These are phyloP conservation scores for Capsicum baccatum DNA, from an alignment of 257 asterid genomes.

Conservation along the genomic window DNA sequence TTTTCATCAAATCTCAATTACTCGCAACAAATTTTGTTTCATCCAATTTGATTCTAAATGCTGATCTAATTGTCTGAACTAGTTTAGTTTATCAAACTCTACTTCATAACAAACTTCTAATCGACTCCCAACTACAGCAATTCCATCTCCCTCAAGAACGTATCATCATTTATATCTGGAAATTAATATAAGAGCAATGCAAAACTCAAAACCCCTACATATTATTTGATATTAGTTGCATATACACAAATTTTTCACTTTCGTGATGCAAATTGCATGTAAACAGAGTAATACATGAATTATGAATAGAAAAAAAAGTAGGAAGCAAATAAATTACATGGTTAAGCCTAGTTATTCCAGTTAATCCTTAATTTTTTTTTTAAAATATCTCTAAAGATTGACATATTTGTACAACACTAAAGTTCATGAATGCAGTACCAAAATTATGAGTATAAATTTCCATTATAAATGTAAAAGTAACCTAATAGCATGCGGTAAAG, in stretches of 20 bases:
- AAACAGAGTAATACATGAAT: neutral
- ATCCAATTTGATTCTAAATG: neutral
- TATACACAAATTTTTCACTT: neutral
- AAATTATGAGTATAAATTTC: neutral
- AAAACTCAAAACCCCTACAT: neutral
- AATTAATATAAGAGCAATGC: neutral
- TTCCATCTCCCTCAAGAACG: neutral
- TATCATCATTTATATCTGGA: neutral
- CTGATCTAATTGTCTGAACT: neutral
- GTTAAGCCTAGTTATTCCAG: neutral
- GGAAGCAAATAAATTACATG: neutral
- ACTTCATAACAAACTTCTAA: neutral
- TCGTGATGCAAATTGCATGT: neutral
- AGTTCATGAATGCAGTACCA: neutral
- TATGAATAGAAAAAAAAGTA: neutral
- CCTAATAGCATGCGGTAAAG: neutral
- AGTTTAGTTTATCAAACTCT: neutral
- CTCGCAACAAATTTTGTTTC: too few relatives aligned
- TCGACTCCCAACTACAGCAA: conserved; percentile 7
- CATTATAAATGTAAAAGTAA: neutral
- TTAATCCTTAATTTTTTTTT: neutral
- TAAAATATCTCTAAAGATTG: neutral
- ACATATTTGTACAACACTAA: neutral
- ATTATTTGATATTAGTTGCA: neutral
- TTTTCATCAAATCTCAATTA: too few relatives aligned